phyloP scores from a whole-genome alignment of 176 grass and related monocot species.

The Otatea glauca region DNA sequence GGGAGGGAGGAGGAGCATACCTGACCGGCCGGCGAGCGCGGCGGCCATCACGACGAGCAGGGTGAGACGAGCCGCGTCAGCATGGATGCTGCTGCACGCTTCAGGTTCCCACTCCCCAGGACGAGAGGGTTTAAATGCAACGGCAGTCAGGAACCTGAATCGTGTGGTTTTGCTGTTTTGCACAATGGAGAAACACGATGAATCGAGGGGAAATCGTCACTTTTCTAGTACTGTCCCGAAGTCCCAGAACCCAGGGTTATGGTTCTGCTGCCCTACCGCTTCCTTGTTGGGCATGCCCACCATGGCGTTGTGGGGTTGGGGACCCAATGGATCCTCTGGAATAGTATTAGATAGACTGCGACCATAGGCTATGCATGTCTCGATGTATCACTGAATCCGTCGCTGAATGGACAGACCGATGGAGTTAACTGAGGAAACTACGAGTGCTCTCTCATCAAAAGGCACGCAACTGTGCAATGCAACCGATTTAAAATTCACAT shows the following conservation, averaged over 20 bases:
- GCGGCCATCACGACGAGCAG: conserved; percentile 24
- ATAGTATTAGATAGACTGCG: neutral
- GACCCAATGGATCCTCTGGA: neutral
- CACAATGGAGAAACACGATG: neutral
- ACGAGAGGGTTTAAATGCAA: neutral
- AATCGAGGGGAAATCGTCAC: neutral
- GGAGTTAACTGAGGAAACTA: neutral
- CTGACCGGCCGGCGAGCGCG: conserved; percentile 41
- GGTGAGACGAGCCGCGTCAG: conserved; percentile 15
- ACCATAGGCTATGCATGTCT: neutral
- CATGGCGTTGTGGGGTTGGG: neutral
- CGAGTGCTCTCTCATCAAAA: neutral
- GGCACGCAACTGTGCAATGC: neutral
- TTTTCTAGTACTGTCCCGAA: no score
- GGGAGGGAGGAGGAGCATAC: neutral
- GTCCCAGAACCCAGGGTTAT: neutral
- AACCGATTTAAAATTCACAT: neutral
- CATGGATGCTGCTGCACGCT: conserved; percentile 9
- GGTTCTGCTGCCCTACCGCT: neutral
- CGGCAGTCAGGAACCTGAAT: no score
- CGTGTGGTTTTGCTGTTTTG: neutral
- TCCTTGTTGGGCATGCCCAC: neutral
- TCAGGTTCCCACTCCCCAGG: neutral
- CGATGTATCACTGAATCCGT: neutral
- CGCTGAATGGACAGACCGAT: neutral